Base-by-base conservation (phyloP, 331 rosid species). In the Acacia concinna region DNA sequence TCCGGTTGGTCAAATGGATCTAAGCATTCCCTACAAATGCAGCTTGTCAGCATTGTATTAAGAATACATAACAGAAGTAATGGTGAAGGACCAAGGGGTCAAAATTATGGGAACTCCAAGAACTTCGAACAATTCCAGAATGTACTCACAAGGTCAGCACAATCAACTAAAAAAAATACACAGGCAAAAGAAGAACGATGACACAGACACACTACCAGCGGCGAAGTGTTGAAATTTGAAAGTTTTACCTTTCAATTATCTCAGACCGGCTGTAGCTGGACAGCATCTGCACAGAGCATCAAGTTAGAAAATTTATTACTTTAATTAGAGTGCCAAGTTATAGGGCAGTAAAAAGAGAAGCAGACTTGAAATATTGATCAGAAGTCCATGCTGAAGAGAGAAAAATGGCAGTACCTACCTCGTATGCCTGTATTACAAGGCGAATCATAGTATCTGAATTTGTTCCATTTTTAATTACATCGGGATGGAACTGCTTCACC, bases 401-500 rank as follows among this genome's bases (percentile, higher is more conserved):
- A 54, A 2, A 28, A 32, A 71, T 28, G 8, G 38, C 25, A 78
- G 38, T 71, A 91, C 96, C 93, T 71, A 91, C 96, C 93, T 88
- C 92, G 69, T 94, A 94, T 14, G 98, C 98, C 68, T 91, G 78
- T 81, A 94, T 91, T 13, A 94, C 95, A 34, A 92, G 90, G 71
- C 98, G 97, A 85, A 94, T 94, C 90, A 92, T 88, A 28, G 73
- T 4, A 59, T 89, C 95, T 59, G 98, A 89, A 83, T 46, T 38
- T 32, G 75, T 69, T 43, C 46, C 82, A 41, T 87, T 84, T 85
- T 83, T 79, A 66, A 82, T 88, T 56, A 88, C 88, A 65, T 94
- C 98, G 15, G 98, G 98, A 77, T 92, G 98, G 71, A 91, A 94
- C 83, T 91, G 90, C 90, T 94, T 94, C 80, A 94, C 98, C 98